These are phyloP conservation scores for Ophioceras dolichostomum DNA, from an alignment of 2,329 filamentous ascomycete genomes.

Conservation along the genomic window DNA sequence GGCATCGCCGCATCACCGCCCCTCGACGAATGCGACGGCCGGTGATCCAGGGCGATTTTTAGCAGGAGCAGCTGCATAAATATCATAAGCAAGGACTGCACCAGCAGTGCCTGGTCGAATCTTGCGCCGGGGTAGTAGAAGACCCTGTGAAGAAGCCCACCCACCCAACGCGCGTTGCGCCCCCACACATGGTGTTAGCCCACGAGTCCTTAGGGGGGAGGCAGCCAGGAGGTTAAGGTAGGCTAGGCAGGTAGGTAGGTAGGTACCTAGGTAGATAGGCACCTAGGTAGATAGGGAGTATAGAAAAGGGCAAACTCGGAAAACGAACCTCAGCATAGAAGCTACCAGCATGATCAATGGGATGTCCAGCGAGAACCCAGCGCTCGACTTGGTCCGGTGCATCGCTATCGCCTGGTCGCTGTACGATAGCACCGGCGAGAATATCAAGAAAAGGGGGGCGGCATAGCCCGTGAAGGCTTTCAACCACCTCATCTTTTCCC, in stretches of 20 bases:
- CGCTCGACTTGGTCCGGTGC: slow-evolving; percentile 45
- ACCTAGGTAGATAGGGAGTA: neutral
- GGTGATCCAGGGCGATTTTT: slow-evolving; percentile 57
- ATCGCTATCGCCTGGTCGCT: slow-evolving; percentile 55
- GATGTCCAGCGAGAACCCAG: slow-evolving; percentile 59
- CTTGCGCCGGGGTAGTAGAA: slow-evolving; percentile 59
- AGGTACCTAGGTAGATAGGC: neutral
- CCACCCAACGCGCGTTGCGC: no score
- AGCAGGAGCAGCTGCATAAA: slow-evolving; percentile 49
- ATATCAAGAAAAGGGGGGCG: slow-evolving; percentile 50
- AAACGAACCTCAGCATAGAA: slow-evolving; percentile 46
- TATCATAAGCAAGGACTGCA: slow-evolving; percentile 56
- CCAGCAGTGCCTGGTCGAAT: slow-evolving; percentile 50
- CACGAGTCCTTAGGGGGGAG: no score
- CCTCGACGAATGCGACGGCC: slow-evolving; percentile 45
- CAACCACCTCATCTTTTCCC: slow-evolving; percentile 30
- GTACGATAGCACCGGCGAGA: slow-evolving; percentile 53
- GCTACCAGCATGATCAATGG: slow-evolving; percentile 62
- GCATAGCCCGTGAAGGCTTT: slow-evolving; percentile 39
- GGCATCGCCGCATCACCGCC: slow-evolving; percentile 49
- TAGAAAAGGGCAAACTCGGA: neutral
- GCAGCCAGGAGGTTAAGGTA: no score
- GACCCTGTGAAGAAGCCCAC: slow-evolving; percentile 28
- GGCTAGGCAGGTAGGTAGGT: no score
- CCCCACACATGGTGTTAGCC: no score